A percentile compares a stretch with the other conserved stretches of the same genome.
phyloP scores from a whole-genome alignment of 306 rosid genomes.

The Prunus dulcis region DNA sequence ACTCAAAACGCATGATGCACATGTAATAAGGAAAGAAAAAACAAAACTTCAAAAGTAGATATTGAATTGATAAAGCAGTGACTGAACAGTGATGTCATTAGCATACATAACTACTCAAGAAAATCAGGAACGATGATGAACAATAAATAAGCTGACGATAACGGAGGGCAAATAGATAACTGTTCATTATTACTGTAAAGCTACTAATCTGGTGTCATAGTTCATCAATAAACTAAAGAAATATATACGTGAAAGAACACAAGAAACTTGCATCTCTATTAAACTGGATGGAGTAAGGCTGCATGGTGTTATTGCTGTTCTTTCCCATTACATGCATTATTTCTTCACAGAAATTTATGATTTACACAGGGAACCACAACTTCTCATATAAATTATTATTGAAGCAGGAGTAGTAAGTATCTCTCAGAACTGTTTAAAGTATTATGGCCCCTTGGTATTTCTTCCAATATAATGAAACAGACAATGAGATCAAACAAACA shows the following conservation, averaged over 20 bases:
- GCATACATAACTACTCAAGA: neutral
- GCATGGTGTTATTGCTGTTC: neutral
- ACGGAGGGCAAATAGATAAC: neutral
- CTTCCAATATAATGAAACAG: constrained; percentile 19
- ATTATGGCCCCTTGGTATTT: neutral
- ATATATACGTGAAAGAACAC: neutral
- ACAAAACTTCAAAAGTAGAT: neutral
- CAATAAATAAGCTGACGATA: neutral
- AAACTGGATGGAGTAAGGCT: neutral
- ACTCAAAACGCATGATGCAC: neutral
- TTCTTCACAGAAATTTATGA: neutral
- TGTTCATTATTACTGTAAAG: neutral
- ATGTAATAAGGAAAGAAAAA: neutral
- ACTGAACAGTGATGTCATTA: neutral
- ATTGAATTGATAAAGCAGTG: neutral
- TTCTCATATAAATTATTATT: neutral
- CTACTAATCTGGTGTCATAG: neutral
- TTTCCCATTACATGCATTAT: neutral
- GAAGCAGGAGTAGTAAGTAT: neutral
- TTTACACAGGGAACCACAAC: neutral
- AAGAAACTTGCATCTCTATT: neutral
- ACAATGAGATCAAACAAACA: constrained; percentile 52
- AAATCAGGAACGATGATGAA: neutral
- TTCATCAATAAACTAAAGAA: neutral
- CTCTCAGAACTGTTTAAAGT: neutral